These are phyloP conservation scores for Saccharomycopsis crataegensis DNA, from an alignment of 1,139 yeast species.

Conservation along the genomic window DNA sequence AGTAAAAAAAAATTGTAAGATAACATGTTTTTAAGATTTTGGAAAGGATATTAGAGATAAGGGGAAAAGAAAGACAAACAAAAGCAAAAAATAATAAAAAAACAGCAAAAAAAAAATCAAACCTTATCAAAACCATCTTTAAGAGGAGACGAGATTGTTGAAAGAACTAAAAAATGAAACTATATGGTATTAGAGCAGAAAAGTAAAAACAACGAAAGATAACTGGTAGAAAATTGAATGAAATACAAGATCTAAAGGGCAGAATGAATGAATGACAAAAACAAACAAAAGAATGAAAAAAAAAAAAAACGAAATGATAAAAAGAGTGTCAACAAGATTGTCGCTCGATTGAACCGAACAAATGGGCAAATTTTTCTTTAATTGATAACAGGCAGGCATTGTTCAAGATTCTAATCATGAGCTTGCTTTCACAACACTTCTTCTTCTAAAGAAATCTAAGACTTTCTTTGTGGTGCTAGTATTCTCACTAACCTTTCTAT, in stretches of 20 bases:
- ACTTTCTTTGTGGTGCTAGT: slow-evolving; percentile 49
- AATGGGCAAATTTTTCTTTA: background rate
- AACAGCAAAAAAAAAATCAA: background rate
- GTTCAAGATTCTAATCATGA: background rate
- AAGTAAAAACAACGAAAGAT: too few species aligned
- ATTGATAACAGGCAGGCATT: background rate
- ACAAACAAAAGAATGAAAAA: background rate
- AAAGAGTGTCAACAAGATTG: background rate
- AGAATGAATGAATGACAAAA: background rate
- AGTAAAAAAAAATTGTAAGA: too few species aligned
- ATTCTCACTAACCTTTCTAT: slow-evolving; percentile 22
- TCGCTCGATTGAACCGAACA: background rate
- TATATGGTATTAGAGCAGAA: too few species aligned
- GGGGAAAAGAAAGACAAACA: background rate
- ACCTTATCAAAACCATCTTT: too few species aligned
- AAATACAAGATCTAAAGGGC: background rate
- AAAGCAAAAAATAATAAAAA: background rate
- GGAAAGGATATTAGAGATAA: background rate
- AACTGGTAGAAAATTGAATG: background rate
- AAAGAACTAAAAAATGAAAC: too few species aligned
- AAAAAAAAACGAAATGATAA: background rate
- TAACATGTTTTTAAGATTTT: too few species aligned
- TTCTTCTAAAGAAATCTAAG: slow-evolving; percentile 73
- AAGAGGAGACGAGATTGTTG: too few species aligned
- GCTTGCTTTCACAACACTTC: slow-evolving; percentile 34